Evolutionary conservation across 768 basidiomycete genomes (phyloP).

Genomic region (Boletus vinaceobasis): DNA sequence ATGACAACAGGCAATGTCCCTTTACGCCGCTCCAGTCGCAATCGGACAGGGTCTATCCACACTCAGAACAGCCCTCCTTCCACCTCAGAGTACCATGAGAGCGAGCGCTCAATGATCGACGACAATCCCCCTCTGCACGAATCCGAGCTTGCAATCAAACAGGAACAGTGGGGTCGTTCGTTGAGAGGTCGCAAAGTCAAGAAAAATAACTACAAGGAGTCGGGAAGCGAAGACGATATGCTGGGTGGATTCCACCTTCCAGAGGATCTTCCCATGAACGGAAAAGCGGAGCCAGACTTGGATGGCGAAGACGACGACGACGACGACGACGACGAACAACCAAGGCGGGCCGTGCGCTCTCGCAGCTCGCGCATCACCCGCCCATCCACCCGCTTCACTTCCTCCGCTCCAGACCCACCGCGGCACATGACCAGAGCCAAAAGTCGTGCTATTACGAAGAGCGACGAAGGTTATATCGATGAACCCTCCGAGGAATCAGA

Average conservation of each 20-base stretch:
- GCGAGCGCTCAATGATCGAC: slow-evolving; percentile 32
- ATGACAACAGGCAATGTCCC: slow-evolving; percentile 16
- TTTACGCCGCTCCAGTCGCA: slow-evolving; percentile 26
- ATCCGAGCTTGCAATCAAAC: not conserved
- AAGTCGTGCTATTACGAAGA: slow-evolving; percentile 32
- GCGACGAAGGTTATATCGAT: slow-evolving; percentile 51
- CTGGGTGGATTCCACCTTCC: slow-evolving; percentile 12
- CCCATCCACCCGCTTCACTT: slow-evolving; percentile 13
- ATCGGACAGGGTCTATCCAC: slow-evolving; percentile 19
- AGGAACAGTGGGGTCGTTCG: slow-evolving; percentile 22
- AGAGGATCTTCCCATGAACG: slow-evolving; percentile 17
- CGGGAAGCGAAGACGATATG: slow-evolving; percentile 41
- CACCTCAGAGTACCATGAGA: slow-evolving; percentile 32
- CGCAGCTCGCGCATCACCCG: slow-evolving; percentile 24
- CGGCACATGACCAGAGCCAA: slow-evolving; percentile 25
- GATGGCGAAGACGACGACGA: slow-evolving; percentile 35
- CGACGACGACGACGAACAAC: slow-evolving; percentile 27
- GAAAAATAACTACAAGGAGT: slow-evolving; percentile 44
- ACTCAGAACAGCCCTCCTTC: slow-evolving; percentile 27
- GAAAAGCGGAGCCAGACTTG: slow-evolving; percentile 16
- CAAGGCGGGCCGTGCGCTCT: slow-evolving; percentile 12
- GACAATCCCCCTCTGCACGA: slow-evolving; percentile 14
- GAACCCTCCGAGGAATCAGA: slow-evolving; percentile 48
- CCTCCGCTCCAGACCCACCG: not conserved
- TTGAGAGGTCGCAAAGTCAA: slow-evolving; percentile 40